phyloP scores from a whole-genome alignment of 169 alveolate species.

The Plasmodium reichenowi region DNA sequence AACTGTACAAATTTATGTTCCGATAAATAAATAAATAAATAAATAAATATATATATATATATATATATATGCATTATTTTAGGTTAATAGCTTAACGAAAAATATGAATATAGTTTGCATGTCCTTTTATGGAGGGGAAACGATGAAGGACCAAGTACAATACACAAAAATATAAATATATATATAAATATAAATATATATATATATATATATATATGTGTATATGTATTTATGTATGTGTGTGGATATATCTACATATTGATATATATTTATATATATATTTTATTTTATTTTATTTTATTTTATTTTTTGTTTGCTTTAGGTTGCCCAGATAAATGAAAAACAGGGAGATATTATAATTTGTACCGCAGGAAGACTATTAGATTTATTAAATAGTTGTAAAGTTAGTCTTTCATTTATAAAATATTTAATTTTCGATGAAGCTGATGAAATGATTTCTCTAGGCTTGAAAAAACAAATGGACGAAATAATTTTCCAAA shows the following conservation, averaged over 20 bases:
- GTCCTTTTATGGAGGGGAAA: conserved; percentile 64
- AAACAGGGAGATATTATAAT: conserved; percentile 42
- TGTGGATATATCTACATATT: not conserved
- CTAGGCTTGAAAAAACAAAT: conserved; percentile 89
- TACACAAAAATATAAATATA: not conserved
- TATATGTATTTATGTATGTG: conserved; percentile 2
- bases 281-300: not conserved
- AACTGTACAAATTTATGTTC: too few species aligned
- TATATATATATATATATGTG: not conserved
- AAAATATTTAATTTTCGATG: conserved; percentile 92
- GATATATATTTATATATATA: not conserved
- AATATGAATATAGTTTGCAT: conserved; percentile 26
- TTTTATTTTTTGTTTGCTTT: not conserved
- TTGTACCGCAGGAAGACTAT: conserved; percentile 84
- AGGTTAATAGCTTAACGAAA: conserved; percentile 58
- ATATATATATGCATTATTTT: conserved; percentile 77
- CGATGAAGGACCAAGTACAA: conserved; percentile 57
- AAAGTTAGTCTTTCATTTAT: conserved; percentile 85
- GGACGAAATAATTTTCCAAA: conserved; percentile 48
- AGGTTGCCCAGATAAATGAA: conserved; percentile 51
- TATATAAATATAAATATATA: not conserved
- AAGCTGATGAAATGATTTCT: conserved; percentile 96
- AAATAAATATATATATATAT: conserved; percentile 4
- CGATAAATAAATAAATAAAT: not conserved
- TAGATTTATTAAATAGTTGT: conserved; percentile 90